Conservation (phyloP, 2,329 filamentous ascomycete genomes). For the Calonectria montana region DNA sequence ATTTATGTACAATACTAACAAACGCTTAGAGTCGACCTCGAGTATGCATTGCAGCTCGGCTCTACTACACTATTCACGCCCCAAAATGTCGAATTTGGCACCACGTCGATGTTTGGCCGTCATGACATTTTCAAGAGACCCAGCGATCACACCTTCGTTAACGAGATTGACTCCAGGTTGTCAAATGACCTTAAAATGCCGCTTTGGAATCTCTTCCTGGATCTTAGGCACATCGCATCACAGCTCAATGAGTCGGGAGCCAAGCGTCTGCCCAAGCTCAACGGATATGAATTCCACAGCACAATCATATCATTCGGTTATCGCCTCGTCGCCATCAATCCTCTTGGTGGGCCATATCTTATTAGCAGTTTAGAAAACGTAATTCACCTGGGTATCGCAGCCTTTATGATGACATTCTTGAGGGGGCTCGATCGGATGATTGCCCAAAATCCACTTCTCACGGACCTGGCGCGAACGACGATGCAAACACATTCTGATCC, state of each 20-base stretch:
- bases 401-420: conserved; percentile 8
- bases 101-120: background rate
- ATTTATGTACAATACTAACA: background rate
- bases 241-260: conserved; percentile 12
- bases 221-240: background rate
- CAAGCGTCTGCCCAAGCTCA: conserved; percentile 6
- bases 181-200: background rate
- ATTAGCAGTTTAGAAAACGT: background rate
- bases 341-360: background rate
- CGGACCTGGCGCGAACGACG: background rate
- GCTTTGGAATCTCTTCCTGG: conserved; percentile 10
- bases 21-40: conserved; percentile 16
- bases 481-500: background rate
- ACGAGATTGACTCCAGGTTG: background rate
- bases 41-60: conserved; percentile 19
- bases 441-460: conserved; percentile 9
- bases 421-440: conserved; percentile 16
- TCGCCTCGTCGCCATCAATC: conserved; percentile 16
- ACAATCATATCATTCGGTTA: conserved; percentile 19
- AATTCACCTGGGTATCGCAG: conserved; percentile 3
- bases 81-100: conserved; percentile 3
- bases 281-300: conserved; percentile 12
- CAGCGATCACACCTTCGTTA: background rate
- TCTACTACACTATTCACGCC: conserved; percentile 3
- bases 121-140: background rate